phyloP scores from a whole-genome alignment of 257 asterid species.

The Solanum chmielewskii region DNA sequence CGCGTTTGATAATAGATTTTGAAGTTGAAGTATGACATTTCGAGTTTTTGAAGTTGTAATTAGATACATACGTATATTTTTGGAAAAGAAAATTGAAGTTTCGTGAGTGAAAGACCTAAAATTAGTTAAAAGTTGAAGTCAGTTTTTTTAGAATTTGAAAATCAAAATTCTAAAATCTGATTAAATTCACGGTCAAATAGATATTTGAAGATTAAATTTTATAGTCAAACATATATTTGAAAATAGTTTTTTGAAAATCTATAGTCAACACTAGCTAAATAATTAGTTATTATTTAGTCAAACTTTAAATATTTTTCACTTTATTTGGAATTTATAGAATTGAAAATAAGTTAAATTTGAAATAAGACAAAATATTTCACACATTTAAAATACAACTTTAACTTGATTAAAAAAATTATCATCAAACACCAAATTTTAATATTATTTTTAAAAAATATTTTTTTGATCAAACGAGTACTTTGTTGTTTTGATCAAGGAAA shows the following conservation, averaged over 20 bases:
- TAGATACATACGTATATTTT: not conserved
- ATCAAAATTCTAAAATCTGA: not conserved
- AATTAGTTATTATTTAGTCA: not conserved
- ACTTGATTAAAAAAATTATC: not conserved
- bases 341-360: not conserved
- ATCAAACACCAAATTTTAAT: not conserved
- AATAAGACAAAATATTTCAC: not conserved
- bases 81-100: not conserved
- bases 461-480: not conserved
- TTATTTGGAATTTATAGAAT: not conserved
- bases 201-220: no score
- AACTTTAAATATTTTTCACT: not conserved
- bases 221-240: not conserved
- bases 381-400: no score
- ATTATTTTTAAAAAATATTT: not conserved
- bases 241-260: accelerated
- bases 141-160: not conserved
- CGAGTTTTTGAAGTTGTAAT: not conserved
- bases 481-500: not conserved
- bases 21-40: not conserved
- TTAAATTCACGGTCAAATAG: not conserved
- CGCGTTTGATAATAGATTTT: not conserved
- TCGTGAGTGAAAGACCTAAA: not conserved
- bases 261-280: not conserved
- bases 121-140: not conserved